Evolutionary conservation across 2,329 filamentous ascomycete species (phyloP), one percentile per base, ranked within the genome.

Genomic region (Fusarium sp.): DNA sequence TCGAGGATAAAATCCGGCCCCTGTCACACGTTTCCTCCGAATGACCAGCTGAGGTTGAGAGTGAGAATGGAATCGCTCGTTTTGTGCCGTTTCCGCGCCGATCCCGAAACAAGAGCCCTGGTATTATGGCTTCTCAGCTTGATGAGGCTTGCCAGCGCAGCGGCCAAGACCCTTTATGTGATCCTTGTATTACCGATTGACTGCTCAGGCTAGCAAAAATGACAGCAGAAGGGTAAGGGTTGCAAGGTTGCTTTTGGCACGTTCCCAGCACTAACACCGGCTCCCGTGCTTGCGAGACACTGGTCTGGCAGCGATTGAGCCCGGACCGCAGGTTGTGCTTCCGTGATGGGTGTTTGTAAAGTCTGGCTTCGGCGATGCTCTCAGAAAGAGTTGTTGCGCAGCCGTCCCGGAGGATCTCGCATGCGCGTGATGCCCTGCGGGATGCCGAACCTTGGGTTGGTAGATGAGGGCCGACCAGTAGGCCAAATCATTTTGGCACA

Each of bases 271-370:
- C 61, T 52, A 60, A 37, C 72, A 63, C 59, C 68, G 56, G 67
- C 65, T 70, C 54, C 71, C 64, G 61, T 66, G 56, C 27, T 71
- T 37, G 66, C 70, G 73, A 77, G 76, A 78, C 76, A 78, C 67
- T 78, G 76, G 76, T 71, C 76, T 76, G 74, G 76, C 67, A 68
- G 60, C 59, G 65, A 77, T 67, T 60, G 60, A 71, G 71, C 71
- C 39, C 43, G 64, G 67, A 35, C 71, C 35, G 32, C 54, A 32
- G 20, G 50, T 61, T 56, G 27, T 48, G 27, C 32, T 64, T 70
- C 43, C 58, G 41, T 41, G 67, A 71, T 37, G 25, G 35, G 23
- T 9, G 43, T 48, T 25, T 48, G 23, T 25, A 14, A 48, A 48
- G 45, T 48, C 37, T 30, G 30, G 56, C 25, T 43, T 43, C 32